Base-by-base conservation (phyloP, 1,139 yeast species). In the Pichia sp. region DNA sequence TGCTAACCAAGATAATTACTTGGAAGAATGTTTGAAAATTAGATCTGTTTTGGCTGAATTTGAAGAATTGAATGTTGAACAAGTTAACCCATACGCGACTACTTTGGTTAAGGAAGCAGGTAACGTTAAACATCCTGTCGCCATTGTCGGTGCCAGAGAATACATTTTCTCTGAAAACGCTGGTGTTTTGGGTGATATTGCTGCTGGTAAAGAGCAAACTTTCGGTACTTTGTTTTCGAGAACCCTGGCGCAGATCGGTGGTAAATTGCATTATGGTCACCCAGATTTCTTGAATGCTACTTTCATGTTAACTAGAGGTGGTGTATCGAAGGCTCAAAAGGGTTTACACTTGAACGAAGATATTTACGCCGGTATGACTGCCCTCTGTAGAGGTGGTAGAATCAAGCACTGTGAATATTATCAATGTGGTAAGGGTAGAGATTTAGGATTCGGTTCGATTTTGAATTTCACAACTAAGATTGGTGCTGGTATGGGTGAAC, bases 401-500 rank as follows among this genome's bases (percentile, higher is more conserved):
- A 93, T 93, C 68, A 93, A 93, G 81, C 99, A 93, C 72, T 93
- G 98, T 80, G 99, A 93, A 74, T 93, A 92, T 77, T 93, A 89
- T 76, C 99, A 93, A 76, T 93, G 99, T 84, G 99, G 99, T 87
- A 93, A 93, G 76, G 99, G 99, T 76, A 90, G 99, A 85, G 99
- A 93, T 85, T 84, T 93, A 78, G 99, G 99, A 77, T 93, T 93
- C 74, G 97, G 97, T 61, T 92, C 99, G 45, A 90, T 93, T 81
- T 83, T 93, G 79, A 93, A 93, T 76, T 93, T 93, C 84, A 93
- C 98, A 41, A 93, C 99, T 59, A 93, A 93, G 81, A 93, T 93
- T 84, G 99, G 99, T 80, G 96, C 98, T 68, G 99, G 99, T 87
- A 93, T 93, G 99, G 99, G 99, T 76, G 99, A 93, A 76, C 99